These are phyloP conservation scores for Hypoxylon fuscum DNA, from an alignment of 495 filamentous ascomycete genomes.

Conservation along the genomic window DNA sequence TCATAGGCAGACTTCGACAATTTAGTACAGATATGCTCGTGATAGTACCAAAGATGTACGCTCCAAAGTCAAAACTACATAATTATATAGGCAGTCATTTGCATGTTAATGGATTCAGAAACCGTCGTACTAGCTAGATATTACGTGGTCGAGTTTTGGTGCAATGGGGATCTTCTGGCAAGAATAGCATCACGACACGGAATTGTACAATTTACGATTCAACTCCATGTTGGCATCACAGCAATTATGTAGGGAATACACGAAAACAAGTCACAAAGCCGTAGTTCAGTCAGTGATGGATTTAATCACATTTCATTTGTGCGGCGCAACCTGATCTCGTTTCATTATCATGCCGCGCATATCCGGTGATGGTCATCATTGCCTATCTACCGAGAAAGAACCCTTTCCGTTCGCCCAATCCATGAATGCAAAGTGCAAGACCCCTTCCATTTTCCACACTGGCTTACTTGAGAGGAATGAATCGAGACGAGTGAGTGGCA, in stretches of 20 bases:
- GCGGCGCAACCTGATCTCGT: slow-evolving; percentile 34
- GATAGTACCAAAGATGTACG: too few species aligned
- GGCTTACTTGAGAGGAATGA: slow-evolving; percentile 32
- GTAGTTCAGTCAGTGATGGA: background rate
- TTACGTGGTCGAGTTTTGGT: too few species aligned
- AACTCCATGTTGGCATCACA: background rate
- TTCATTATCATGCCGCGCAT: slow-evolving; percentile 40
- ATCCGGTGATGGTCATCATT: slow-evolving; percentile 37
- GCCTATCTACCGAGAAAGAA: slow-evolving; percentile 43
- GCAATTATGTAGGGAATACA: too few species aligned
- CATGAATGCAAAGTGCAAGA: slow-evolving; percentile 42
- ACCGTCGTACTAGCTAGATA: too few species aligned
- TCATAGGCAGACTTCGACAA: too few species aligned
- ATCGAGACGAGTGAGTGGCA: slow-evolving; percentile 98
- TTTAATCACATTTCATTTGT: background rate
- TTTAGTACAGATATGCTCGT: too few species aligned
- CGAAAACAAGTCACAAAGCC: background rate
- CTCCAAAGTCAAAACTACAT: too few species aligned
- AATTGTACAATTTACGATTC: background rate
- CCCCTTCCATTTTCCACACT: slow-evolving; percentile 34
- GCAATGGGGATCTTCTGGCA: too few species aligned
- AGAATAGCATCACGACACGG: too few species aligned
- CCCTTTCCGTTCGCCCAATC: slow-evolving; percentile 43
- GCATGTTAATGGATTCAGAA: too few species aligned
- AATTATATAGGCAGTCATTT: too few species aligned